Base-by-base conservation (phyloP, 2,329 filamentous ascomycete species). In the Monilinia laxa region DNA sequence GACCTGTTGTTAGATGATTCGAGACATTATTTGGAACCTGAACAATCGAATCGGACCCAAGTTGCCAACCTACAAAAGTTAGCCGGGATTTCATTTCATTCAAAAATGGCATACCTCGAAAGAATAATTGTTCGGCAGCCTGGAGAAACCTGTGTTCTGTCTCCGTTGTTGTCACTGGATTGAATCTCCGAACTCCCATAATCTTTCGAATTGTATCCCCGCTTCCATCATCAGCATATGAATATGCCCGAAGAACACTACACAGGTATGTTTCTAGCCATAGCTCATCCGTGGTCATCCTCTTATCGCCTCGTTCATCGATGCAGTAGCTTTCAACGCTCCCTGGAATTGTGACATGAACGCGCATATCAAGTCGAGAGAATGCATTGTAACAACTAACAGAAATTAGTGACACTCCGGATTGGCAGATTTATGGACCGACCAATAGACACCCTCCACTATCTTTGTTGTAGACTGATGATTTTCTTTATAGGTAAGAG, bases 181-280 rank as follows among this genome's bases (percentile, higher is more conserved):
- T 99, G 84, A 99, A 98, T 70, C 95, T 87, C 73, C 95, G 86
- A 62, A 98, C 93, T n/a, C 94, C 95, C 76, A 98, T 91, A 68
- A 99, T 97, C 81, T 95, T 96, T 78, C 95, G 91, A 77, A 98
- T 97, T 1, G 91, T 91, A 74, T 97, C 94, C 65, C 94, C 94
- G 65, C 91, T 95, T 55, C 94, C 94, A 78, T 97, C 91, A 76
- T 99, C 94, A 60, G 95, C 95, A 77, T 99, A 99, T 0, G 92
- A 94, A 79, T 98, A 99, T 68, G 95, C 93, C 74, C 95, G 86
- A 70, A 99, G 81, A 10, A 99, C 93, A 70, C 91, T 96, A 81
- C 95, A 99, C 3, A 99, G 85, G 75, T 98, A 99, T 59, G 95
- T 98, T 78, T 99, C 95, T 20, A 99, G 84, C 95, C 95, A 99